Base-by-base conservation (phyloP, 1,284 basidiomycete species). In the Cryptococcus hybrid region DNA sequence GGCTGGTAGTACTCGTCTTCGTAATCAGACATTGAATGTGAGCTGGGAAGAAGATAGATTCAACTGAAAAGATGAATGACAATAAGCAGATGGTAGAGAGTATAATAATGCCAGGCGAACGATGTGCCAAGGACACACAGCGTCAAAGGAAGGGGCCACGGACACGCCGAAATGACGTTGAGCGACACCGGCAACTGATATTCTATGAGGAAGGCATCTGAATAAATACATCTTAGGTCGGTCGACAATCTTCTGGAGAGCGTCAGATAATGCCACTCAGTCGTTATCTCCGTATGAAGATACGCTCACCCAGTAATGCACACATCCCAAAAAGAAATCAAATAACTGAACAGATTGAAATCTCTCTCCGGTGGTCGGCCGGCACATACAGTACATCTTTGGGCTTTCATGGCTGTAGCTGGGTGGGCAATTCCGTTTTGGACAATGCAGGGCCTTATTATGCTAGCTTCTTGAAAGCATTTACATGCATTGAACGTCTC, bases 1-100 rank as follows among this genome's bases (percentile, higher is more conserved):
- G 45, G 15, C 37, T 55, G 38, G 15, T 48, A 37, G 46, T 58
- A 55, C 12, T 54, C 47, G 36, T 53, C 58, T 12, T 52, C 51
- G 54, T 58, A 52, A 38, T 47, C 53, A n/a, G 58, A 60, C 58
- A 60, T 60, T 12, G 51, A 52, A 12, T 11, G 13, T 7, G n/a
- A 45, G 18, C 9, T 9, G 5, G n/a, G 39, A 34, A 43, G 15
- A 15, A 48, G 7, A 38, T 12, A 49, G 43, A 24, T 9, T n/a
- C 39, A 37, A 38, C 24, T 47, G 40, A 53, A 35, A 45, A 45
- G 52, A 35, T 40, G 30, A 44, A 47, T 47, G 45, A 24, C 9
- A 47, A 15, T 47, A 30, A 7, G 15, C 46, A n/a, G 34, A 47
- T 12, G 8, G 46, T 42, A 18, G 18, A 18, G 1, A 18, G 18